Percentiles rank a stretch among this genome's conserved stretches.
These are phyloP conservation scores for Selaginella tamariscina DNA, from an alignment of 75 land plant genomes.

Conservation along the genomic window DNA sequence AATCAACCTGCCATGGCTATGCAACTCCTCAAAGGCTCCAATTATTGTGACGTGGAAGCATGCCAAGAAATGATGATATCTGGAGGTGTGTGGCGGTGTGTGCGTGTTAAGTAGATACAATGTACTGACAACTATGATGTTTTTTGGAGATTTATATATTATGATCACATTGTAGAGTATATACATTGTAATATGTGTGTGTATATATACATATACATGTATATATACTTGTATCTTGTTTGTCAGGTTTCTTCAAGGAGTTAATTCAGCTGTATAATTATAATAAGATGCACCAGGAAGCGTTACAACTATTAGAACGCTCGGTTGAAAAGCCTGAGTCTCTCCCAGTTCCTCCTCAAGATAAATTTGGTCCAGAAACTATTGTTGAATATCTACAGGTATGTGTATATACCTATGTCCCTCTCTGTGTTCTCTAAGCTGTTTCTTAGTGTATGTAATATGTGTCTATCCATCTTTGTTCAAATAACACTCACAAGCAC, in stretches of 20 bases:
- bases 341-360: slow-evolving; percentile 23
- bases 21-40: slow-evolving; percentile 62
- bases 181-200: not conserved
- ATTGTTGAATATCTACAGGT: slow-evolving; percentile 94
- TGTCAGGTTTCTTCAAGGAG: slow-evolving; percentile 22
- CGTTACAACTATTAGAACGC: slow-evolving; percentile 58
- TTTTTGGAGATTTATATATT: not conserved
- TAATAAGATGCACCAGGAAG: slow-evolving; percentile 74
- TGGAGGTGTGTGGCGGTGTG: too few relatives aligned
- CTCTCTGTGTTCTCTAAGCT: not conserved
- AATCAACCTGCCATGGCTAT: slow-evolving; percentile 55
- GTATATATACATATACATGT: not conserved
- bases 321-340: slow-evolving; percentile 63
- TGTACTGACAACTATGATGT: not conserved
- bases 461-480: too few relatives aligned
- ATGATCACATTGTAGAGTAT: not conserved
- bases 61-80: slow-evolving; percentile 67
- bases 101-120: slow-evolving; percentile 19
- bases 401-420: slow-evolving; percentile 7
- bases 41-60: slow-evolving; percentile 85
- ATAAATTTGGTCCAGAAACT: slow-evolving; percentile 45
- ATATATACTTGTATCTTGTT: not conserved
- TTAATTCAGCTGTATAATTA: slow-evolving; percentile 69
- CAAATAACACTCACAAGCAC: too few relatives aligned
- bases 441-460: too few relatives aligned